These are phyloP conservation scores for Cryptosporidium bovis DNA, from an alignment of 169 alveolate genomes.

Conservation along the genomic window DNA sequence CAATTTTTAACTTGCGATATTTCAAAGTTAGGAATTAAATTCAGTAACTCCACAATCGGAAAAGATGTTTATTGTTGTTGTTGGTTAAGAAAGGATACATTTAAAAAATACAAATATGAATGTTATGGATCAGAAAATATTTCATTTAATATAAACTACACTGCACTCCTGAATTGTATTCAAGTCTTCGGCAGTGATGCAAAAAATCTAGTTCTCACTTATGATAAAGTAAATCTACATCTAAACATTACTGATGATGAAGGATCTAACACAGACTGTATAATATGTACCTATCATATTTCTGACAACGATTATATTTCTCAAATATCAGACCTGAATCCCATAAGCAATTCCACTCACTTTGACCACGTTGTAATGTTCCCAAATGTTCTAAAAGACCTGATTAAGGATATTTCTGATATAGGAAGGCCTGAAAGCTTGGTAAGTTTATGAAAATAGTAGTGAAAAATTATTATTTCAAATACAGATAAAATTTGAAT, in stretches of 20 bases:
- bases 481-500: constrained; percentile 34
- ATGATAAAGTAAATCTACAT: constrained; percentile 56
- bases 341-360: not conserved
- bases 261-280: constrained; percentile 67
- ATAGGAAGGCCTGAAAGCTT: constrained; percentile 43
- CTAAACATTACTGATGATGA: constrained; percentile 65
- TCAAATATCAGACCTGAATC: not conserved
- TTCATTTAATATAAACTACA: constrained; percentile 1
- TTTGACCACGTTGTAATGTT: constrained; percentile 48
- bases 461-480: not conserved
- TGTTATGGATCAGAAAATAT: not conserved
- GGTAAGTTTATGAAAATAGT: constrained; percentile 13
- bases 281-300: constrained; percentile 36
- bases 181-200: constrained; percentile 72
- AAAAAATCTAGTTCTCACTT: constrained; percentile 32
- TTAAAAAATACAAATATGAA: constrained; percentile 18
- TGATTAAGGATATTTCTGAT: constrained; percentile 66
- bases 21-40: constrained; percentile 45
- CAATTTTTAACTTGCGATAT: constrained; percentile 56
- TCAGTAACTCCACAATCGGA: constrained; percentile 49
- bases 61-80: constrained; percentile 67
- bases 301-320: constrained; percentile 18
- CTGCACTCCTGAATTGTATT: constrained; percentile 41
- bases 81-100: constrained; percentile 36
- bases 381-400: constrained; percentile 39